phyloP scores from a whole-genome alignment of 2,329 filamentous ascomycete species.

The Phoma herbarum region DNA sequence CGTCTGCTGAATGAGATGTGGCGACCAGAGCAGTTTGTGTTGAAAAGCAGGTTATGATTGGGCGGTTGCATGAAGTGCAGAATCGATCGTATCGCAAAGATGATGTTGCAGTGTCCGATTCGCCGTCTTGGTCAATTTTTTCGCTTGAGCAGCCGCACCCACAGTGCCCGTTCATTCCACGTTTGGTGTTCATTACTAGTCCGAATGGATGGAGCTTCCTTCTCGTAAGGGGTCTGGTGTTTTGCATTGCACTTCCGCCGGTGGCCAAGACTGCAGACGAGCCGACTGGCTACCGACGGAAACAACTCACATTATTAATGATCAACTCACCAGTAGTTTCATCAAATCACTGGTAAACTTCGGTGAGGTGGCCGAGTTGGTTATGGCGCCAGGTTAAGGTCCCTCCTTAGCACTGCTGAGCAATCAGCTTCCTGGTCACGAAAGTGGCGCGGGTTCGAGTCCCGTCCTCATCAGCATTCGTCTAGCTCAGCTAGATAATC shows the following conservation, averaged over 20 bases:
- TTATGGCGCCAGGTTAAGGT: constrained; percentile 52
- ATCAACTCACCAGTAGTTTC: too few relatives aligned
- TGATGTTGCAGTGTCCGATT: neutral
- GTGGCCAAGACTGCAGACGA: too few relatives aligned
- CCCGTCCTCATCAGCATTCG: constrained; percentile 51
- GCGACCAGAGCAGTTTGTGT: constrained; percentile 35
- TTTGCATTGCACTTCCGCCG: too few relatives aligned
- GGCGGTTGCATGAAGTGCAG: neutral
- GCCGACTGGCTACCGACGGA: too few relatives aligned
- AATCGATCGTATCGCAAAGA: neutral
- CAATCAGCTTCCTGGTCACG: constrained; percentile 48
- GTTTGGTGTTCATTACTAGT: neutral
- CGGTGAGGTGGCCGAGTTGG: constrained; percentile 48
- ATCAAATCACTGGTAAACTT: neutral
- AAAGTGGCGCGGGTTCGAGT: constrained; percentile 52
- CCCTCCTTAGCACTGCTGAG: constrained; percentile 37
- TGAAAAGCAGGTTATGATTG: constrained; percentile 39
- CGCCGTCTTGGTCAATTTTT: too few relatives aligned
- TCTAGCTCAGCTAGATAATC: neutral
- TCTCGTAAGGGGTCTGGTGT: neutral
- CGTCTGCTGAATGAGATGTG: constrained; percentile 49
- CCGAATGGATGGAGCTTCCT: neutral
- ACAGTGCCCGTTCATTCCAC: neutral
- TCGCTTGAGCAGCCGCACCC: neutral
- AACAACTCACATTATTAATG: too few relatives aligned